Evolutionary conservation across 2,329 filamentous ascomycete genomes (phyloP).

Genomic region (Dothidotthia symphoricarpi): DNA sequence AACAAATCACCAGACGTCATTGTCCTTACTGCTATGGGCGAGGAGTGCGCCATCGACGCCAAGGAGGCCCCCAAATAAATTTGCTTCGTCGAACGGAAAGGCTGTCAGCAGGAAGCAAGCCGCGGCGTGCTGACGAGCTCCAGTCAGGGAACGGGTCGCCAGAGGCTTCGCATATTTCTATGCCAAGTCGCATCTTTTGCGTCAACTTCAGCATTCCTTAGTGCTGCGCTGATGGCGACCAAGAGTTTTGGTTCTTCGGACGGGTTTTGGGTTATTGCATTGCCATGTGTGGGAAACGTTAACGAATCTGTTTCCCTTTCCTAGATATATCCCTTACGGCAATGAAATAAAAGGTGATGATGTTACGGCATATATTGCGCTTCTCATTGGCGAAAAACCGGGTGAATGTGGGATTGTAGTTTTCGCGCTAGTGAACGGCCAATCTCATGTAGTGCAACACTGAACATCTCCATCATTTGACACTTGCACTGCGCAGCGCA

Average conservation of each 20-base stretch:
- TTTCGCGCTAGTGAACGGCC: conserved; percentile 24
- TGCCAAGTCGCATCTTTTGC: conserved; percentile 28
- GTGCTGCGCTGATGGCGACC: conserved; percentile 35
- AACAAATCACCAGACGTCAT: conserved; percentile 67
- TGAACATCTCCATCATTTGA: background rate
- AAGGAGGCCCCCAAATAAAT: conserved; percentile 75
- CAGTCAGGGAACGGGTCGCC: conserved; percentile 22
- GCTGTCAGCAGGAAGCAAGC: conserved; percentile 29
- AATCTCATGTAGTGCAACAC: conserved; percentile 8
- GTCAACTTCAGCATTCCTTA: conserved; percentile 32
- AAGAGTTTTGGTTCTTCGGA: conserved; percentile 40
- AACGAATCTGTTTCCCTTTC: conserved; percentile 33
- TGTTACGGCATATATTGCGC: conserved; percentile 26
- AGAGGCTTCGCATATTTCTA: conserved; percentile 18
- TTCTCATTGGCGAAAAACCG: conserved; percentile 21
- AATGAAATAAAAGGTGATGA: conserved; percentile 40
- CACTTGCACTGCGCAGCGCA: background rate
- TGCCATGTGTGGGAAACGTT: conserved; percentile 40
- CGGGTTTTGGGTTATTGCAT: conserved; percentile 41
- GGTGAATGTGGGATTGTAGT: conserved; percentile 21
- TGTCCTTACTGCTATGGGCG: conserved; percentile 92
- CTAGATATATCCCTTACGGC: conserved; percentile 39
- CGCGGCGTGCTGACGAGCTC: conserved; percentile 27
- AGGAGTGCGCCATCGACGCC: conserved; percentile 86
- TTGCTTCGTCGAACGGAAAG: conserved; percentile 23